Base-by-base conservation (phyloP, 495 filamentous ascomycete genomes). In the Penicillium samsonianum region DNA sequence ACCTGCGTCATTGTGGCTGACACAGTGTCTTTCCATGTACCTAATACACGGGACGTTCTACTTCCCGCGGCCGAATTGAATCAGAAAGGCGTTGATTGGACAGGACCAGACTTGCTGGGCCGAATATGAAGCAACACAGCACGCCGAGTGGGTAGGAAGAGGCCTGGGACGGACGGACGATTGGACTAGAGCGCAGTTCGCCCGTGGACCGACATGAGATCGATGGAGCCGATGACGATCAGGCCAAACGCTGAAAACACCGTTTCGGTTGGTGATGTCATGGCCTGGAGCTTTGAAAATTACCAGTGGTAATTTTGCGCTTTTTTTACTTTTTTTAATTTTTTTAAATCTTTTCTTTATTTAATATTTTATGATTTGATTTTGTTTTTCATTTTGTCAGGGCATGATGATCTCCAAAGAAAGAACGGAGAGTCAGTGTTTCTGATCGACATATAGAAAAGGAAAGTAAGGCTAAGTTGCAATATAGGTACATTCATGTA, bases 161-260 rank as follows among this genome's bases (percentile, higher is more conserved):
- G 35, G 50, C 22, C 38, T 58, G 65, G 61, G 53, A 41, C 55
- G 57, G 45, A 35, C 25, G 14, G 44, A 11, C 55, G n/a, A 75
- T 73, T 75, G 73, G 71, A 11, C 28, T 48, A 33, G 45, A 59
- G 30, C 20, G 49, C 53, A 57, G 61, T 65, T 64, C 63, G 57
- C 62, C 69, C 71, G 64, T 67, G 67, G 68, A 62, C 48, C 61
- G 60, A 66, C 61, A 62, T 65, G 48, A 70, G 70, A 76, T 72
- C 66, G 67, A 65, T 70, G 67, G 70, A 69, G 72, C 65, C 67
- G 64, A 74, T 76, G 70, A 74, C 70, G 71, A 73, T 73, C 68
- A 59, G 70, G 59, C 64, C 68, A 68, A 72, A 65, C 68, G 65
- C 65, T 71, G 67, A 26, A 26, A 47, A 50, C 63, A 51, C 60